Evolutionary conservation across 371 early-diverging fungal species (phyloP), one percentile per base, ranked within the genome.

Genomic region (Mucor velutinosus): DNA sequence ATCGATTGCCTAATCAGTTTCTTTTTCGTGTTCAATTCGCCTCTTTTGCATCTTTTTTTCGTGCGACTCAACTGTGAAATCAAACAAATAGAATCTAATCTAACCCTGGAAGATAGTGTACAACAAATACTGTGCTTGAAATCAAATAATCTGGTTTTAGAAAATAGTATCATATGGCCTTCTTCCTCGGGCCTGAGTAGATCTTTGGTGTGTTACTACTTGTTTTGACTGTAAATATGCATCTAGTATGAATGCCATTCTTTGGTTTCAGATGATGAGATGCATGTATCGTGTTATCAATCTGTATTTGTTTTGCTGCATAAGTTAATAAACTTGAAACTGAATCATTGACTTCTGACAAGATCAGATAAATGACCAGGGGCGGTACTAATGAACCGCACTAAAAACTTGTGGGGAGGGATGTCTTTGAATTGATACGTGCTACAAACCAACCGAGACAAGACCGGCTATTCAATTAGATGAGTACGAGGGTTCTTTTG

Each of bases 91-190:
- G 33, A 56, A 12, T 23, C 33, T 59, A 60, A 35, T 11, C 45
- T 58, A 47, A 37, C 23, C 27, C 49, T 51, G 4, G 49, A 37
- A 49, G 21, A 65, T 47, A 19, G 12, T 45, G 41, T 23, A 14
- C 35, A 23, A 62, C 35, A 29, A 25, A 23, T 14, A 47, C 49
- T 25, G n/a, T 43, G 14, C n/a, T 62, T 23, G 53, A 45, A 62
- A 37, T 19, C 12, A 49, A 59, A 66, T 58, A 6, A 30, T 33
- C 41, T 45, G 53, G 41, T 53, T 56, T 39, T 55, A n/a, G 53
- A 66, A 58, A 58, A 58, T 47, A 58, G 19, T 39, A 25, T 37
- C 59, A 57, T 55, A 55, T 55, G 55, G 33, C 58, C 15, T n/a
- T 33, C 33, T 33, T 17, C 14, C 41, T 41, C 17, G 53, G 53